phyloP scores from a whole-genome alignment of 257 asterid species.

The Perilla frutescens region DNA sequence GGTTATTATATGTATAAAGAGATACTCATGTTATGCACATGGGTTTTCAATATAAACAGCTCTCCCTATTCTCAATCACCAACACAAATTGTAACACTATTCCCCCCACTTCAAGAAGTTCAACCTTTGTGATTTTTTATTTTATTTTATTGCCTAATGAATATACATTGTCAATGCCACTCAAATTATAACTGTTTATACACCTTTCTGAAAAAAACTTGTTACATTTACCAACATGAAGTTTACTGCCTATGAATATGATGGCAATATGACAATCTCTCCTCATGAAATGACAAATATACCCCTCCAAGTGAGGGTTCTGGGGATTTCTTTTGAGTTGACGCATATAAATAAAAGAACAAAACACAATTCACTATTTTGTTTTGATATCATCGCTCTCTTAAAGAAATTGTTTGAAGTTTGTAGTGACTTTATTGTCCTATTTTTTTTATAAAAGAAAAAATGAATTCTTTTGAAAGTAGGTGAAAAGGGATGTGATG shows the following conservation, averaged over 20 bases:
- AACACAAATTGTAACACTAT: neutral
- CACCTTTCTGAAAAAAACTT: too few relatives aligned
- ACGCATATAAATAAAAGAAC: neutral
- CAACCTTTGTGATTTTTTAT: too few relatives aligned
- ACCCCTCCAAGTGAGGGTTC: too few relatives aligned
- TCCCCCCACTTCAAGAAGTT: neutral
- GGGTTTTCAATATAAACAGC: neutral
- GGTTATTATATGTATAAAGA: neutral
- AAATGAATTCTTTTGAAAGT: neutral
- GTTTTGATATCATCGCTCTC: neutral
- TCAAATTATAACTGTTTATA: too few relatives aligned
- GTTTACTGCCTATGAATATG: too few relatives aligned
- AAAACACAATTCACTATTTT: neutral
- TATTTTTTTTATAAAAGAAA: neutral
- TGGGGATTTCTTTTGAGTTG: too few relatives aligned
- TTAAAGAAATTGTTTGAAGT: constrained; percentile 9
- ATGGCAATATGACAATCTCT: too few relatives aligned
- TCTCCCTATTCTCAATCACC: neutral
- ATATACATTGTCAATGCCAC: too few relatives aligned
- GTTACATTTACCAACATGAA: too few relatives aligned
- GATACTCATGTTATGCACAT: neutral
- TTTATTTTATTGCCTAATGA: too few relatives aligned
- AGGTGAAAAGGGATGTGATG: constrained; percentile 18
- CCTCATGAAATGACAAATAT: too few relatives aligned
- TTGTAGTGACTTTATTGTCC: constrained; percentile 14